Base-by-base conservation (phyloP, 2,329 filamentous ascomycete genomes). In the Aaosphaeria arxii region DNA sequence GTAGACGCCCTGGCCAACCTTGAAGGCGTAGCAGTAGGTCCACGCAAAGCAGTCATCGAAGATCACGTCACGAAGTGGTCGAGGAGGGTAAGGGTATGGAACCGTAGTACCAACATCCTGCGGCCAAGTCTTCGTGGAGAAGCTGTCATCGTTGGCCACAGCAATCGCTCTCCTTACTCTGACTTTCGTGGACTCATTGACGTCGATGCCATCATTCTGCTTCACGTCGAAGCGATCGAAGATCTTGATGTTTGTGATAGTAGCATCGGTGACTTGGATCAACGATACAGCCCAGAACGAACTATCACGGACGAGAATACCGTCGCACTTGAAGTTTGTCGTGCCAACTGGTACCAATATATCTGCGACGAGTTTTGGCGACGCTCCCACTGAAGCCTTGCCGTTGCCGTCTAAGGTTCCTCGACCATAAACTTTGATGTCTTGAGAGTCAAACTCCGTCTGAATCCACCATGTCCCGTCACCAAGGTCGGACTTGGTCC, bases 381-480 rank as follows among this genome's bases (percentile, higher is more conserved):
- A 13, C 9, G 9, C 24, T 24, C 40, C 31, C 11, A 45, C 39
- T 4, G n/a, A 31, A 3, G 42, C 11, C 3, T 30, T 9, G 7
- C 40, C 49, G 24, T 45, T 48, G 17, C 49, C 45, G 38, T 48
- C 46, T 30, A 51, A 48, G 11, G 45, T 48, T 7, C 49, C 45
- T 13, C 49, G 49, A 9, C 46, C 48, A 30, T 41, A 45, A 17
- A 51, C 43, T 17, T 48, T 43, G 29, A 51, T 47, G 30, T 51
- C 45, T 30, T 43, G 45, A 5, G 47, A 49, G 32, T 49, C 47
- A 33, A 45, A 45, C 31, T 36, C 47, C 7, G 45, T 53, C 7
- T 32, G 40, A 35, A 49, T 49, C 50, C 50, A 49, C 45, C 45
- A 52, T 13, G 50, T 52, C 36, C 46, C 46, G 42, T 51, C 48